Evolutionary conservation across 2,329 filamentous ascomycete species (phyloP), one percentile per base, ranked within the genome.

Genomic region (Trichoderma sp.): DNA sequence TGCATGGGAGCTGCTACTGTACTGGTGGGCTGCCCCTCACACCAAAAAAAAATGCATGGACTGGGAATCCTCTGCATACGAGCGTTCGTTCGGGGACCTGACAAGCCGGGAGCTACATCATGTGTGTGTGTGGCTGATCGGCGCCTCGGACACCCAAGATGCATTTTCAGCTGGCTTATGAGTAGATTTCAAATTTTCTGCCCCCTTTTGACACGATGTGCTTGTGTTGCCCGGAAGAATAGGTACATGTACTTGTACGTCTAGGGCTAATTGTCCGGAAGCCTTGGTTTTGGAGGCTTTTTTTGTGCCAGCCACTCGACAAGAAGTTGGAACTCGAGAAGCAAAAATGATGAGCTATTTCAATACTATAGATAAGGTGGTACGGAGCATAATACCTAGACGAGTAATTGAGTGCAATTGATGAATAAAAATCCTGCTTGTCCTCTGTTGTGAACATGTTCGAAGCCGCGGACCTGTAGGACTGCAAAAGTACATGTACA

Each of bases 51-150:
- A 45, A 45, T 33, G 38, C 35, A 41, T 64, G 59, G 56, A 35
- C 71, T 50, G 29, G 71, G 71, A 45, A 33, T 24, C 16, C 16
- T 29, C 24, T 27, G 11, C 45, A 53, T n/a, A 56, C 50, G n/a
- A 56, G 50, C 50, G n/a, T 24, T 56, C 50, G 50, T 21, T 21
- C 45, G 50, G 50, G 50, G 50, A 56, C 53, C 31, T 69, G 66
- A 69, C 66, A 69, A 69, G 66, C 62, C 68, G 59, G 68, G 35
- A 72, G 35, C 33, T 41, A 24, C 59, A 72, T 63, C 53, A 56
- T 63, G 35, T 50, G 67, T 64, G 35, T 50, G 56, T 53, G 35
- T 50, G 59, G 69, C 69, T 64, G 69, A 72, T 72, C 60, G 69
- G 69, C 69, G 59, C 56, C 27, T 71, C 68, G 33, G 56, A 18